A percentile compares a stretch with the other conserved stretches of the same genome.
These are phyloP conservation scores for Pelargonium citronellum DNA, from an alignment of 441 rosid species.

Conservation along the genomic window DNA sequence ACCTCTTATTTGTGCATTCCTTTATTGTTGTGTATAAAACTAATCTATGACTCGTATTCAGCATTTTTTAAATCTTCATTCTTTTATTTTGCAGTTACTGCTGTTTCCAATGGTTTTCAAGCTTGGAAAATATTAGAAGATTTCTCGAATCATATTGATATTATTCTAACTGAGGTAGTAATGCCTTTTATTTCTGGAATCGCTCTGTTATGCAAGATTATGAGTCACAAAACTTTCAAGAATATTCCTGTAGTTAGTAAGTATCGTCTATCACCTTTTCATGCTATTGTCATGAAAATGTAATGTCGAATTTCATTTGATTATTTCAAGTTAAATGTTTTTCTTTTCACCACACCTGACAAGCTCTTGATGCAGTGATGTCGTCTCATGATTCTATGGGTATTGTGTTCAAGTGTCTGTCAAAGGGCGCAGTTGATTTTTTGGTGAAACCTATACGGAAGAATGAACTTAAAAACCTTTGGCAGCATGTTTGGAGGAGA, in stretches of 20 bases:
- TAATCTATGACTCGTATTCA: not conserved
- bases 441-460: conserved; percentile 83
- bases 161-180: conserved; percentile 31
- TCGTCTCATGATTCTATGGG: conserved; percentile 83
- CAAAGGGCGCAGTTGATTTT: conserved; percentile 89
- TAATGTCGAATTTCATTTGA: conserved; percentile 16
- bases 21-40: not conserved
- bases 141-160: conserved; percentile 27
- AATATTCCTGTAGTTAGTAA: conserved; percentile 30
- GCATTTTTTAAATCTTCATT: not conserved
- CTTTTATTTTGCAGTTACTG: conserved; percentile 26
- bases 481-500: conserved; percentile 97
- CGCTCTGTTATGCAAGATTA: conserved; percentile 28
- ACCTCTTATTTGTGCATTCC: not conserved
- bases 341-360: conserved; percentile 24
- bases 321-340: conserved; percentile 24
- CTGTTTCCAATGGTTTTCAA: conserved; percentile 31
- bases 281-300: not conserved
- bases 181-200: conserved; percentile 31
- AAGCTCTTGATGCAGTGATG: conserved; percentile 71
- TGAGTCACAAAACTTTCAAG: conserved; percentile 30
- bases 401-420: conserved; percentile 79
- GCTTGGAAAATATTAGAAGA: conserved; percentile 34
- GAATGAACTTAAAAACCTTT: conserved; percentile 80
- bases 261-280: conserved; percentile 13